Conservation (phyloP, 2,329 filamentous ascomycete species). For the Penicillium corylophilum region DNA sequence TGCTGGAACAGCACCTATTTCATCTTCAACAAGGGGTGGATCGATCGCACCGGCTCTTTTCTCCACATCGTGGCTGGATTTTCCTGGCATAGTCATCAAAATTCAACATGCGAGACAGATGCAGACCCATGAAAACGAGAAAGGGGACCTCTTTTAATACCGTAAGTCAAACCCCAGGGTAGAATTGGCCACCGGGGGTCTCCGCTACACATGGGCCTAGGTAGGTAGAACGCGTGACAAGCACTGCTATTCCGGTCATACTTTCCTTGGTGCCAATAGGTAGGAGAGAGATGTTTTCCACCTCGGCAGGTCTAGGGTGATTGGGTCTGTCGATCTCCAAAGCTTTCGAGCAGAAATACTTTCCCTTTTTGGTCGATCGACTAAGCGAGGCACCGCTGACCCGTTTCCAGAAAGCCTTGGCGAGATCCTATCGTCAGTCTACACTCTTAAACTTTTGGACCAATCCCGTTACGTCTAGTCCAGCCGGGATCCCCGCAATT, state of each 20-base stretch:
- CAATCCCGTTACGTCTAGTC: conserved; percentile 11
- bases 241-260: not conserved
- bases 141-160: conserved; percentile 2
- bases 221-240: not conserved
- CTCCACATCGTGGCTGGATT: conserved; percentile 8
- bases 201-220: conserved; percentile 5
- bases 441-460: conserved; percentile 4
- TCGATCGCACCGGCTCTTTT: conserved; percentile 7
- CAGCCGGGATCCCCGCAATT: conserved; percentile 8
- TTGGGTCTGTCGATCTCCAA: not conserved
- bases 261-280: too few relatives aligned
- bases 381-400: not conserved
- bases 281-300: not conserved
- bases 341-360: too few relatives aligned
- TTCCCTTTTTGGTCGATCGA: not conserved
- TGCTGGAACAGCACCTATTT: conserved; percentile 51
- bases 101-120: not conserved
- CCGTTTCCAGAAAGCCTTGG: not conserved
- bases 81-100: not conserved
- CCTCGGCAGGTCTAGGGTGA: not conserved
- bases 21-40: conserved; percentile 7
- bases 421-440: not conserved
- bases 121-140: not conserved
- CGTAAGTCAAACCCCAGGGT: not conserved
- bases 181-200: conserved; percentile 11